Evolutionary conservation across 768 basidiomycete genomes (phyloP).

Genomic region (Boletus pseudo-olivaceus): DNA sequence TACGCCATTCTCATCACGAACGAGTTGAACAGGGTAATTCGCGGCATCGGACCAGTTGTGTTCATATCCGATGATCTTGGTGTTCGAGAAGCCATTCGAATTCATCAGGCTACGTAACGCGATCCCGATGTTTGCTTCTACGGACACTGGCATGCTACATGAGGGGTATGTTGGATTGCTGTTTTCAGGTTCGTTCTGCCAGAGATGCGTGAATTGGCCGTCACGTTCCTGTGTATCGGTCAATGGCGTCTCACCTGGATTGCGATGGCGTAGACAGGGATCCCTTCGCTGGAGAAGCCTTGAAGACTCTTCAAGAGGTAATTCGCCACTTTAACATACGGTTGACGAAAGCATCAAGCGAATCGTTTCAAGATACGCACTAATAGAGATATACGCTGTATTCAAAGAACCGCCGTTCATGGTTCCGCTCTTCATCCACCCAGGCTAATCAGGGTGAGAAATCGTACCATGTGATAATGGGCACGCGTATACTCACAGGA

Average conservation of each 20-base stretch:
- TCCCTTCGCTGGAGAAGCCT: slow-evolving; percentile 60
- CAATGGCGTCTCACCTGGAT: slow-evolving; percentile 39
- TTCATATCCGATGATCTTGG: slow-evolving; percentile 65
- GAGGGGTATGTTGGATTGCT: slow-evolving; percentile 69
- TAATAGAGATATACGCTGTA: slow-evolving; percentile 44
- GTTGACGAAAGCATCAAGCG: background rate
- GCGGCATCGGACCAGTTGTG: slow-evolving; percentile 74
- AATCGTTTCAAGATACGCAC: slow-evolving; percentile 35
- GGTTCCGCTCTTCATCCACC: slow-evolving; percentile 72
- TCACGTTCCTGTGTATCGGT: background rate
- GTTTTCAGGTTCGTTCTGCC: slow-evolving; percentile 52
- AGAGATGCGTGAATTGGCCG: background rate
- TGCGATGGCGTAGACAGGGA: slow-evolving; percentile 58
- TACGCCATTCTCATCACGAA: slow-evolving; percentile 19
- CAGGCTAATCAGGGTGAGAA: slow-evolving; percentile 45
- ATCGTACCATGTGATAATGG: background rate
- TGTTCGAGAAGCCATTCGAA: slow-evolving; percentile 53
- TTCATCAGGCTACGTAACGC: slow-evolving; percentile 57
- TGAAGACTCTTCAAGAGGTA: slow-evolving; percentile 73
- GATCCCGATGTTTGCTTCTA: slow-evolving; percentile 58
- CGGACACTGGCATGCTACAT: slow-evolving; percentile 47
- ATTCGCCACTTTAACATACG: slow-evolving; percentile 49
- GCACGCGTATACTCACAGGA: slow-evolving; percentile 44
- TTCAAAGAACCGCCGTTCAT: slow-evolving; percentile 66
- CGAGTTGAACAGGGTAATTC: slow-evolving; percentile 57